Percentiles rank a stretch among this genome's conserved stretches.
These are phyloP conservation scores for Acrocalymma vagum DNA, from an alignment of 2,329 filamentous ascomycete genomes.

Conservation along the genomic window DNA sequence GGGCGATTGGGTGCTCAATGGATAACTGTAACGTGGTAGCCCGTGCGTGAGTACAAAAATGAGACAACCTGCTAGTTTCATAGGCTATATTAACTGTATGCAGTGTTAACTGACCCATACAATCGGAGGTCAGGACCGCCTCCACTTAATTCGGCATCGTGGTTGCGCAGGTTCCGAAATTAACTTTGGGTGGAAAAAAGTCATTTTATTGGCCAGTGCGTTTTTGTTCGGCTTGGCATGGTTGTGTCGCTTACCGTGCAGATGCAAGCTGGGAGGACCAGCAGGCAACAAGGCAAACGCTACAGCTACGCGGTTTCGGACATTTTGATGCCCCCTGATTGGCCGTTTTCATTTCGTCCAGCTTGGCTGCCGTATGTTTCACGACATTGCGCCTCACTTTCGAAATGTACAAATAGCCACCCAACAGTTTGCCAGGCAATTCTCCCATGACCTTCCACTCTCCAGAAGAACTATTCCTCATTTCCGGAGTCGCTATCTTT, in stretches of 20 bases:
- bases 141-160: not conserved
- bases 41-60: too few species aligned
- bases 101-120: too few species aligned
- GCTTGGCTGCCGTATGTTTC: constrained; percentile 11
- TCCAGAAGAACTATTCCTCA: too few species aligned
- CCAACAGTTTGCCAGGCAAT: too few species aligned
- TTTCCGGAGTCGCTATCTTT: too few species aligned
- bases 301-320: not conserved
- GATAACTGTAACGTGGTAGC: too few species aligned
- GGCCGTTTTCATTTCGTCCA: constrained; percentile 16
- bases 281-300: constrained; percentile 16
- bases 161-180: constrained; percentile 1
- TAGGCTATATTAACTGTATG: too few species aligned
- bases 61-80: too few species aligned
- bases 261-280: not conserved
- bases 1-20: too few species aligned
- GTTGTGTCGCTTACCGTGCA: constrained; percentile 15
- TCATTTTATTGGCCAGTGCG: constrained; percentile 16
- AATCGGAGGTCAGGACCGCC: not conserved
- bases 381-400: not conserved
- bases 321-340: constrained; percentile 1
- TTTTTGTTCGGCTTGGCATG: constrained; percentile 22
- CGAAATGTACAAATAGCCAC: not conserved
- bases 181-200: not conserved
- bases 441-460: not conserved